Percentiles rank a stretch among this genome's conserved stretches.
Conservation (phyloP, 176 grass and related monocot species). For the Hyparrhenia diplandra region DNA sequence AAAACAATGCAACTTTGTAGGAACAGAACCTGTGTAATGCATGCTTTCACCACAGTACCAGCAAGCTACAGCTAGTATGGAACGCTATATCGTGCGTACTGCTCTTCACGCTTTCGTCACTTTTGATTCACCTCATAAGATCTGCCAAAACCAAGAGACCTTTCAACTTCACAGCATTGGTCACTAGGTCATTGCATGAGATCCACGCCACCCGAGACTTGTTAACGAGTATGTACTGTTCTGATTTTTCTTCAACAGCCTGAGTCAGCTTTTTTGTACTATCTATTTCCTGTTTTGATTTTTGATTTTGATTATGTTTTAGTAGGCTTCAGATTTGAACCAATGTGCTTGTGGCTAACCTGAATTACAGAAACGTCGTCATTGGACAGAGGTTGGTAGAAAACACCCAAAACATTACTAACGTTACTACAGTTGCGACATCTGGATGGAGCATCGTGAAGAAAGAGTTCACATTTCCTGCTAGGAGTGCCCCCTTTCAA, state of each 20-base stretch:
- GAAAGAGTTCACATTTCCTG: conserved; percentile 55
- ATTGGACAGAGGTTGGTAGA: not conserved
- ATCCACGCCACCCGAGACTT: not conserved
- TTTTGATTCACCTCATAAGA: not conserved
- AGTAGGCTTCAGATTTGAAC: not conserved
- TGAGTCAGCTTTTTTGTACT: not conserved
- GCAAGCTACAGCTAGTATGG: conserved; percentile 2
- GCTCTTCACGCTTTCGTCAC: conserved; percentile 1
- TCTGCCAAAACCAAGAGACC: not conserved
- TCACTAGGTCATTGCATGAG: conserved; percentile 21
- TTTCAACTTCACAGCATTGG: not conserved
- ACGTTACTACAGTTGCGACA: not conserved
- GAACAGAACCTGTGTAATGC: conserved; percentile 2
- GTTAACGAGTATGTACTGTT: conserved; percentile 11
- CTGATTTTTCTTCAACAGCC: not conserved
- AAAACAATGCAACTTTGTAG: not conserved
- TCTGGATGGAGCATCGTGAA: conserved; percentile 53
- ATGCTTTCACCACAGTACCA: conserved; percentile 3
- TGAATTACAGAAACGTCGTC: not conserved
- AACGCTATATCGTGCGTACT: not conserved
- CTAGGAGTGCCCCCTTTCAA: conserved; percentile 50
- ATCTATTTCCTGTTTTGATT: conserved; percentile 5
- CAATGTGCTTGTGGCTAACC: not conserved
- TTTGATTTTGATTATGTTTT: not conserved
- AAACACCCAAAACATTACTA: not conserved